phyloP scores from a whole-genome alignment of 1,284 basidiomycete species.

The Fomes fomentarius region DNA sequence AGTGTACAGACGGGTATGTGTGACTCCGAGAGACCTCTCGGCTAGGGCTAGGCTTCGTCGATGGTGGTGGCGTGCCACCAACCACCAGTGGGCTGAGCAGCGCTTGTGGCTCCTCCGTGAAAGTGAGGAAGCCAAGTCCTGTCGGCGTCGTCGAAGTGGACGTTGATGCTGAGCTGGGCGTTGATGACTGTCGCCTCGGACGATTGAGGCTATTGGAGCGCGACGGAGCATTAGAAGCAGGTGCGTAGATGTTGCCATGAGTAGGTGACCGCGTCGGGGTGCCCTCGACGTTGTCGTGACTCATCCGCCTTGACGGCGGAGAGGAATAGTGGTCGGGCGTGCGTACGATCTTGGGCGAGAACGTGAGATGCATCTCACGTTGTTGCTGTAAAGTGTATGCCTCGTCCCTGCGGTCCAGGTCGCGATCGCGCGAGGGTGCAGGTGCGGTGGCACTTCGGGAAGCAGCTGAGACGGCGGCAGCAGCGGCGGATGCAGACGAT shows the following conservation, averaged over 20 bases:
- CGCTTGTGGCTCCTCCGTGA: slow-evolving; percentile 58
- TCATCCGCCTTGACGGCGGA: slow-evolving; percentile 13
- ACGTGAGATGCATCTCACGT: slow-evolving; percentile 63
- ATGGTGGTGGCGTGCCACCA: slow-evolving; percentile 33
- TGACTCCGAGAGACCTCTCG: slow-evolving; percentile 38
- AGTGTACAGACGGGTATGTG: slow-evolving; percentile 38
- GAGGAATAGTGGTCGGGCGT: slow-evolving; percentile 58
- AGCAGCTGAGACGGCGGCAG: slow-evolving; percentile 8
- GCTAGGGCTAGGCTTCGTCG: slow-evolving; percentile 21
- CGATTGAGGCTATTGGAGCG: slow-evolving; percentile 25
- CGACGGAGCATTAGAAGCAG: slow-evolving; percentile 21
- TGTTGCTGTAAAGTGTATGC: too few species aligned
- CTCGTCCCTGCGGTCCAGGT: slow-evolving; percentile 38
- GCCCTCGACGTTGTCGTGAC: slow-evolving; percentile 13
- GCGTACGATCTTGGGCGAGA: slow-evolving; percentile 65
- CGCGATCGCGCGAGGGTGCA: slow-evolving; percentile 17
- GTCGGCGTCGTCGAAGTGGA: slow-evolving; percentile 24
- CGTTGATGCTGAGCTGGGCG: slow-evolving; percentile 12
- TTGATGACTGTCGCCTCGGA: slow-evolving; percentile 21
- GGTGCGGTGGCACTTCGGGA: slow-evolving; percentile 5
- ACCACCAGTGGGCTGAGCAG: slow-evolving; percentile 57
- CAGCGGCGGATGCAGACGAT: slow-evolving; percentile 17
- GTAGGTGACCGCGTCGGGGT: slow-evolving; percentile 20
- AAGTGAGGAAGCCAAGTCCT: slow-evolving; percentile 28
- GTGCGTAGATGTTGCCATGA: slow-evolving; percentile 31